Base-by-base conservation (phyloP, 2,329 filamentous ascomycete species). In the Acephala macrosclerotiorum region DNA sequence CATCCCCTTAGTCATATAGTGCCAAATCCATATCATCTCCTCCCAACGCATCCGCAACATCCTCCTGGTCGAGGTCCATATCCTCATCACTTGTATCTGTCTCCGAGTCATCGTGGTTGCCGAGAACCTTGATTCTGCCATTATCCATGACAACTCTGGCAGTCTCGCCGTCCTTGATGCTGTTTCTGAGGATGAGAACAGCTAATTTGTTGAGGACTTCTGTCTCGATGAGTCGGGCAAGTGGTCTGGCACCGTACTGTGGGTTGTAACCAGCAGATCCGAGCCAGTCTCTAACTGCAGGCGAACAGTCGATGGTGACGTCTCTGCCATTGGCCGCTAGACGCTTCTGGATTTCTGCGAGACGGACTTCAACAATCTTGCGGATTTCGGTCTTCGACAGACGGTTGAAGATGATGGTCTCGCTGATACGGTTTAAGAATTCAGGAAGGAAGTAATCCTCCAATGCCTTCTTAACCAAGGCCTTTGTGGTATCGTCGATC, bases 371-470 rank as follows among this genome's bases (percentile, higher is more conserved):
- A 67, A 99, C 96, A 76, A 99, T 98, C 82, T 89, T 93, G 76
- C 96, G 91, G 75, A 99, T 99, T 81, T 99, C 96, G 64, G 81
- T 84, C 77, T 89, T 91, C 3, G 92, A 95, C 63, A 99, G 91
- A 57, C 96, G 92, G 85, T 99, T 99, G 88, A 99, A 99, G 81
- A 99, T 97, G 81, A 99, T 94, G 62, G 90, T 93, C 67, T 91
- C 96, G 80, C 88, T 95, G 84, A 99, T 98, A 77, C 96, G 93
- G 85, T 99, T 99, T 71, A 99, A 89, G 85, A 99, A 99, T 76
- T 99, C 96, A 36, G 96, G 96, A 1, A 99, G 84, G 88, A 99
- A 99, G 83, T 97, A 98, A 83, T 93, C 93, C 75, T 95, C 91
- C 42, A 99, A 86, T 4, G 94, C 89, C 61, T 88, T 91, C 90